Conservation (phyloP, 2,329 filamentous ascomycete species). For the Mollisia scopiformis region DNA sequence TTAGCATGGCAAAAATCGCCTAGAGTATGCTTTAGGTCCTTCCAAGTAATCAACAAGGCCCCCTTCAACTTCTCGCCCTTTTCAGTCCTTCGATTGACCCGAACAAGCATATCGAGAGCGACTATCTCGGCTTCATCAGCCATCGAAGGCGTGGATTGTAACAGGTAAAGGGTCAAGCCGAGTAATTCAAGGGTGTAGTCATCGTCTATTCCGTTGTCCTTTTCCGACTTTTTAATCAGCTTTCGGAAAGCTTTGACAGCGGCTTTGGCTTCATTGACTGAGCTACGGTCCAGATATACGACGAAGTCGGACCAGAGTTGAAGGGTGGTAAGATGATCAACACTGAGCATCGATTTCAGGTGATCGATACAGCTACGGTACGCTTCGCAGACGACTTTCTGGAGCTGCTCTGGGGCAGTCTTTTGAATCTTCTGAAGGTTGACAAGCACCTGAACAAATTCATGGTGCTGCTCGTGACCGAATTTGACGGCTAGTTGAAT, state of each 20-base stretch:
- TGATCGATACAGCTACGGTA: constrained; percentile 6
- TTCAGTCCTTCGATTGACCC: background rate
- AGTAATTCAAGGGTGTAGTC: constrained; percentile 8
- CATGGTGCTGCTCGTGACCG: background rate
- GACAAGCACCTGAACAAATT: constrained; percentile 2
- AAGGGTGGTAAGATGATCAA: constrained; percentile 3
- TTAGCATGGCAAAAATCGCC: constrained; percentile 1
- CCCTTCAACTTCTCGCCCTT: background rate
- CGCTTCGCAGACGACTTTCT: background rate
- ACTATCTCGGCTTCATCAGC: constrained; percentile 5
- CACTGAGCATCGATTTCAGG: background rate
- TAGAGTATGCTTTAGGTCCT: constrained; percentile 6
- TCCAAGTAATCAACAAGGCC: constrained; percentile 10
- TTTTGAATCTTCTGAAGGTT: background rate
- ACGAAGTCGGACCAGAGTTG: constrained; percentile 7
- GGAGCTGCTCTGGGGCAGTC: background rate
- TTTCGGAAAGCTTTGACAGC: background rate
- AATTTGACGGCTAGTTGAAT: background rate
- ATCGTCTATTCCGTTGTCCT: background rate
- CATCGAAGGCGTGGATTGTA: constrained; percentile 3
- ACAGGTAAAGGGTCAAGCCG: constrained; percentile 8
- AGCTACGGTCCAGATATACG: constrained; percentile 10
- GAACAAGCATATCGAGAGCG: background rate
- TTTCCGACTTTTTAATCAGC: background rate
- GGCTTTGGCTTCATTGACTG: background rate